Base-by-base conservation (phyloP, 83 land plant genomes). In the Diphasiastrum complanatum region DNA sequence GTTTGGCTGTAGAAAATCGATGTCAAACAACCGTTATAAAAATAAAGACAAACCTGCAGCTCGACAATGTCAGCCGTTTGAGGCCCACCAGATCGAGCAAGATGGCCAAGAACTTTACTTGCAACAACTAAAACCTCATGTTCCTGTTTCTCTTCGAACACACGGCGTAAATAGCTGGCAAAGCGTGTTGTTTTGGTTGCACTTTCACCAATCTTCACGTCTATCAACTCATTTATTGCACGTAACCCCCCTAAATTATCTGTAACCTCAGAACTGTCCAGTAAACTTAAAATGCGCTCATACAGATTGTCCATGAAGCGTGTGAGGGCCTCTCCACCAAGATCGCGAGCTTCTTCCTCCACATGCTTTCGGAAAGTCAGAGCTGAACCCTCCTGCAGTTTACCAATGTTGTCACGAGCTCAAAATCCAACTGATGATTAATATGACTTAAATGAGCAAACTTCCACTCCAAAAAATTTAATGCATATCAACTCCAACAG, bases 11-110 rank as follows among this genome's bases (percentile, higher is more conserved):
- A 25, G 62, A 59, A 66, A 60, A 56, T 32, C 51, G 10, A 56
- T 48, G 11, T 24, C 5, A 56, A 5, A 30, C 60, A 56, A 11
- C 12, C 60, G 29, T 56, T 29, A 37, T 1, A 40, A 32, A 24
- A 30, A 25, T 10, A 25, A 14, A 48, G 34, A 67, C 69, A 41
- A 31, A 95, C 99, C 86, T 89, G 99, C 28, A 61, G 74, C 47
- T 89, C 97, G 30, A 89, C 97, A 63, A 91, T 91, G 67, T 95
- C 99, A 0, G 99, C 92, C 24, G 97, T 88, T 81, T 87, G 90
- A 11, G 99, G 84, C n/a, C 99, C 99, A 18, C 96, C 99, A 62
- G 89, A 81, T 25, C 78, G 67, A 14, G 89, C 99, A 47, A 95
- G 75, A 74, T 84, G 97, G 5, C 99, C 99, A 36, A 95, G 73